Conservation (phyloP, 345 rosid species). For the Salix dunnii region DNA sequence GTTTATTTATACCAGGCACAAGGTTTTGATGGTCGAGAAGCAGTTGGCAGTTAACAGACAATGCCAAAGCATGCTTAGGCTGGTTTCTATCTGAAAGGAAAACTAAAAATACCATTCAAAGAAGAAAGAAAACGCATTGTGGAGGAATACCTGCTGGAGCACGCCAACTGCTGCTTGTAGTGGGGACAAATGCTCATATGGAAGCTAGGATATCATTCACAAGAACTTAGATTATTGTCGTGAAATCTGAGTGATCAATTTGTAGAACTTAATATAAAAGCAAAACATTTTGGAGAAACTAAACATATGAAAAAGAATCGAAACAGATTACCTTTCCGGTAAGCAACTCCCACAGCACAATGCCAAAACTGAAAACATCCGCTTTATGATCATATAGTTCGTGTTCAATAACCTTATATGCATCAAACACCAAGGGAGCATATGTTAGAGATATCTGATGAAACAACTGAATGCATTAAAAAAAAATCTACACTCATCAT, state of each 20-base stretch:
- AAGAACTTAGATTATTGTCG: not conserved
- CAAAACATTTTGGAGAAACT: not conserved
- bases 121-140: not conserved
- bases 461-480: constrained; percentile 11
- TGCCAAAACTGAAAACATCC: constrained; percentile 62
- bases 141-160: constrained; percentile 52
- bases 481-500: not conserved
- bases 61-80: not conserved
- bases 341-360: constrained; percentile 66
- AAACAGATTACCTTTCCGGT: constrained; percentile 51
- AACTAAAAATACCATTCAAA: not conserved
- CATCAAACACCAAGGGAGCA: constrained; percentile 20
- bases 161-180: constrained; percentile 68
- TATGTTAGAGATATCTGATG: constrained; percentile 12
- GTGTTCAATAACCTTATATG: constrained; percentile 62
- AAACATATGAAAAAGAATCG: not conserved
- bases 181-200: constrained; percentile 53
- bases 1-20: not conserved
- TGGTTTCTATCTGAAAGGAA: not conserved
- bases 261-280: not conserved
- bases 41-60: not conserved
- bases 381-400: constrained; percentile 58
- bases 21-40: not conserved
- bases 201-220: constrained; percentile 41
- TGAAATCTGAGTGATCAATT: not conserved